Base-by-base conservation (phyloP, 2,329 filamentous ascomycete species). In the Alternaria gaisen region DNA sequence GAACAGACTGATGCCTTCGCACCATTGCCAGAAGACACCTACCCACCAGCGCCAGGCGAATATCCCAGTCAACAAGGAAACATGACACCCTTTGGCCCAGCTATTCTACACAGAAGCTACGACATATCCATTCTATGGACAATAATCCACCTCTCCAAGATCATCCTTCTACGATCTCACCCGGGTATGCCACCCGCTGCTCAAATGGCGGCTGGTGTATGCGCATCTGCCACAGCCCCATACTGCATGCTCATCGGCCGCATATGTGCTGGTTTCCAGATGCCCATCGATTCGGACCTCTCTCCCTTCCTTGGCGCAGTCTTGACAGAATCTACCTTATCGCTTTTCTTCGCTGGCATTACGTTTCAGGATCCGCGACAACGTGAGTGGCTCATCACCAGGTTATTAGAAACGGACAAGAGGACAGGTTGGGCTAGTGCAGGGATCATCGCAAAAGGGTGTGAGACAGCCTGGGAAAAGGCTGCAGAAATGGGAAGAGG, bases 101-200 rank as follows among this genome's bases (percentile, higher is more conserved):
- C 92, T 0, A 81, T 93, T 7, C 88, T 93, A 65, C 97, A 97
- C 74, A 87, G 92, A 30, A 94, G 91, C 2, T 94, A 93, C 76
- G 90, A 90, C n/a, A 91, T 98, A 64, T 92, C 91, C 3, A 90
- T 92, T 34, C 84, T 97, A 22, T 97, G 93, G 92, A 88, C 91
- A 73, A 90, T 94, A 66, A 94, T 92, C 76, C 91, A 97, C 78
- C 92, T 94, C 83, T 90, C 90, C 0, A 85, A 93, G 47, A 94
- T 98, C 58, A 85, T 94, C 55, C 85, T 95, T n/a, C 84, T 94
- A 60, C 87, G 95, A 34, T 85, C 89, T 1, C 94, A 97, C 68
- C 95, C 95, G 0, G 87, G 87, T 24, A 97, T 97, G 93, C 94
- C 94, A 0, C 93, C 94, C 0, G 89, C 94, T 9, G 91, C 93